These are phyloP conservation scores for Kuraishia hungarica DNA, from an alignment of 805 yeast species.

Conservation along the genomic window DNA sequence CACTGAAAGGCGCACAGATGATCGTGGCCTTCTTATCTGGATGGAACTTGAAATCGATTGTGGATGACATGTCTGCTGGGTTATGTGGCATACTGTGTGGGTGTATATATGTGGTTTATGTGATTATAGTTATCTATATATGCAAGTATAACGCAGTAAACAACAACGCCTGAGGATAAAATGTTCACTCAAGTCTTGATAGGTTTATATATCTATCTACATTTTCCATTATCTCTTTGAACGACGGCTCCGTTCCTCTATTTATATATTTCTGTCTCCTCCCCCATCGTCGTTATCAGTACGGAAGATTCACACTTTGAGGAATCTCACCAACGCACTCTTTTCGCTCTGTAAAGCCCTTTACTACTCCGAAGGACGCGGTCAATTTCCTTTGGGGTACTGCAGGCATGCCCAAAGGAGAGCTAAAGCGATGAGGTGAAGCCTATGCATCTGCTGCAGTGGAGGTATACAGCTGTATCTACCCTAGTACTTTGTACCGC, in stretches of 20 bases:
- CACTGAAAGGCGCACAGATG: slow-evolving; percentile 86
- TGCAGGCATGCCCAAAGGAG: background rate
- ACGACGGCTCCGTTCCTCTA: too few relatives aligned
- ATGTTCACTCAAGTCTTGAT: too few relatives aligned
- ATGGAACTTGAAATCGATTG: slow-evolving; percentile 41
- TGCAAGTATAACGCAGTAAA: too few relatives aligned
- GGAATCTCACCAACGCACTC: background rate
- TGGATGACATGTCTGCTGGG: background rate
- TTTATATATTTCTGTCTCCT: too few relatives aligned
- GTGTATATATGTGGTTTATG: background rate
- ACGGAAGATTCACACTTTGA: background rate
- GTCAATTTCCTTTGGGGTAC: background rate
- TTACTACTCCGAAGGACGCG: background rate
- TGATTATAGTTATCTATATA: too few relatives aligned
- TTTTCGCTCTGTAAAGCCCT: background rate
- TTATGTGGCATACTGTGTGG: background rate
- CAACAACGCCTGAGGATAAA: too few relatives aligned
- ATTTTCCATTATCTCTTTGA: too few relatives aligned
- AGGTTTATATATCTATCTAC: too few relatives aligned
- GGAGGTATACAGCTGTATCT: too few relatives aligned
- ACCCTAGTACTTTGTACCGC: background rate
- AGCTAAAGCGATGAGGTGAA: background rate
- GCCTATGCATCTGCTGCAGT: background rate
- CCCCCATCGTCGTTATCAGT: background rate
- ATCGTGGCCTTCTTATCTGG: slow-evolving; percentile 52